Percentiles rank a stretch among this genome's conserved stretches.
These are phyloP conservation scores for Hydnomerulius pinastri DNA, from an alignment of 768 basidiomycete species.

Conservation along the genomic window DNA sequence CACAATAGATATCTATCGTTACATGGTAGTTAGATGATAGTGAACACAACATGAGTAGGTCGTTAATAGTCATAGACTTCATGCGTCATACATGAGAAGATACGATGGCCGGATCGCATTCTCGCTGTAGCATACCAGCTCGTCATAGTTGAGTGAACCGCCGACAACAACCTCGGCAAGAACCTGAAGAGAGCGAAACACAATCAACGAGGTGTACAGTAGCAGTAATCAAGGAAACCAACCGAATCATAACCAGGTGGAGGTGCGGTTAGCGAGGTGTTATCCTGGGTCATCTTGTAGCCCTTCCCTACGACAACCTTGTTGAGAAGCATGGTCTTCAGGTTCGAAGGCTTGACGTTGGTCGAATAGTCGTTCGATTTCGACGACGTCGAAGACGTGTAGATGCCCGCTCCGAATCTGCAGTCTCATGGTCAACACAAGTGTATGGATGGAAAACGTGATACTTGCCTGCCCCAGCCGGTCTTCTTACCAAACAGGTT, in stretches of 20 bases:
- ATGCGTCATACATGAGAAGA: slow-evolving; percentile 65
- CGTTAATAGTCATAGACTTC: neutral
- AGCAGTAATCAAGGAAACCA: slow-evolving; percentile 21
- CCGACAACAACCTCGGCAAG: slow-evolving; percentile 60
- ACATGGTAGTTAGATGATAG: too few species aligned
- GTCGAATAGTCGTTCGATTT: slow-evolving; percentile 76
- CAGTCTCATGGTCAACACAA: slow-evolving; percentile 4
- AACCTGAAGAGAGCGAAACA: slow-evolving; percentile 42
- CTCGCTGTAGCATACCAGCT: slow-evolving; percentile 68
- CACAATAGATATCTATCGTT: too few species aligned
- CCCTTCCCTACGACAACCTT: slow-evolving; percentile 75
- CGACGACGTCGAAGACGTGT: slow-evolving; percentile 78
- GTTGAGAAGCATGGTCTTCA: slow-evolving; percentile 71
- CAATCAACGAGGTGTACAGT: neutral
- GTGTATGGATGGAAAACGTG: neutral
- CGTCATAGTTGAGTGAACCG: slow-evolving; percentile 69
- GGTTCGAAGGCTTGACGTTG: slow-evolving; percentile 52
- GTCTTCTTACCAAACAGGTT: slow-evolving; percentile 68
- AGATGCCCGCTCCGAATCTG: slow-evolving; percentile 72
- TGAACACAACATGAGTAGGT: slow-evolving; percentile 5
- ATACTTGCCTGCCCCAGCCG: slow-evolving; percentile 63
- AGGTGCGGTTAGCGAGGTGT: slow-evolving; percentile 53
- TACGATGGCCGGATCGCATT: slow-evolving; percentile 74
- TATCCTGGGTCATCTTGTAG: slow-evolving; percentile 63
- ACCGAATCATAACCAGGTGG: slow-evolving; percentile 71